phyloP scores from a whole-genome alignment of 2,329 filamentous ascomycete species.

The Diaporthe aspalathi region DNA sequence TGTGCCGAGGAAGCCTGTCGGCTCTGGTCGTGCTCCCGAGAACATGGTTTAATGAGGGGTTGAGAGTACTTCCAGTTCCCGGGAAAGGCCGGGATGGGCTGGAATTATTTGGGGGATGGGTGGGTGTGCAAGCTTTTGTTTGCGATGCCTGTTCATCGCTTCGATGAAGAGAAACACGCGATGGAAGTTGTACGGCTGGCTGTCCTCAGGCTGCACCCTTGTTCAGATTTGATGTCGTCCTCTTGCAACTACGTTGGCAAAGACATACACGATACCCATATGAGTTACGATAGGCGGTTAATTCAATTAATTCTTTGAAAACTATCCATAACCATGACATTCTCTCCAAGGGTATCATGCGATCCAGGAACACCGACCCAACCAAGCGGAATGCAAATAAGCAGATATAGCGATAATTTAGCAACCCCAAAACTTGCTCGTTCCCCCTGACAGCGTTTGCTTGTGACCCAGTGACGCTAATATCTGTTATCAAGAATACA shows the following conservation, averaged over 20 bases:
- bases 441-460: no score
- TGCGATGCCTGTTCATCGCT: background rate
- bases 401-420: no score
- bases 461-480: no score
- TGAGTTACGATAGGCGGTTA: background rate
- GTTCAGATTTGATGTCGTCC: background rate
- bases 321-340: background rate
- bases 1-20: conserved; percentile 36
- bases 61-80: background rate
- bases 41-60: conserved; percentile 25
- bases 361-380: background rate
- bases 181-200: background rate
- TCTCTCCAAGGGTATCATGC: conserved; percentile 25
- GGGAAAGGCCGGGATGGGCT: no score
- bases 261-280: conserved; percentile 31
- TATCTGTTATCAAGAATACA: no score
- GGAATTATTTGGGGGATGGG: no score
- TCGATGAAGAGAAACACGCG: background rate
- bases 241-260: background rate
- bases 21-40: conserved; percentile 10
- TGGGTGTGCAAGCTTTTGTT: no score
- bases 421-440: no score
- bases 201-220: no score
- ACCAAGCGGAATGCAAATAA: background rate
- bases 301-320: background rate